Evolutionary conservation across 345 rosid genomes (phyloP).

Genomic region (Mangifera indica): DNA sequence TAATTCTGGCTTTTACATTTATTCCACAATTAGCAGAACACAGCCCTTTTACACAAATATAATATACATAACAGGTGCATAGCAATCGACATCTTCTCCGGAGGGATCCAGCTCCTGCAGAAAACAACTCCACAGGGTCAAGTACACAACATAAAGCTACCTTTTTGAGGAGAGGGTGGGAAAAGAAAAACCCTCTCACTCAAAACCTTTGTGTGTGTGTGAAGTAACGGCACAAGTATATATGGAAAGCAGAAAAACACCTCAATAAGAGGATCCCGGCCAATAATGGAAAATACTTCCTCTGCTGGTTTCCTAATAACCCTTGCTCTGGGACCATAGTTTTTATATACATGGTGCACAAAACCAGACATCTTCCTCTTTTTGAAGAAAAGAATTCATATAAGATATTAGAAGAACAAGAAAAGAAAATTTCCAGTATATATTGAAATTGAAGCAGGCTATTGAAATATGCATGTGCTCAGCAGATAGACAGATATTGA

Average conservation of each 20-base stretch:
- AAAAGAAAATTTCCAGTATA: not conserved
- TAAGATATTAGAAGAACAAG: constrained; percentile 1
- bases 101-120: too few relatives aligned
- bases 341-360: constrained; percentile 97
- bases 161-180: too few relatives aligned
- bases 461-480: not conserved
- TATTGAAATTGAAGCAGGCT: not conserved
- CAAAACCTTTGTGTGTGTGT: not conserved
- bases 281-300: constrained; percentile 93
- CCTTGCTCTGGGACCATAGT: constrained; percentile 95
- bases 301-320: constrained; percentile 88
- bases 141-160: too few relatives aligned
- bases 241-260: constrained; percentile 34
- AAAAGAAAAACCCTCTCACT: too few relatives aligned
- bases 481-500: not conserved
- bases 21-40: too few relatives aligned
- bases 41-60: too few relatives aligned
- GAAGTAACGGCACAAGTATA: not conserved
- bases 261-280: constrained; percentile 97
- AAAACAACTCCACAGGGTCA: too few relatives aligned
- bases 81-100: too few relatives aligned
- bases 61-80: too few relatives aligned
- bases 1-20: too few relatives aligned
- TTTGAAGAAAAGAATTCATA: constrained; percentile 34
- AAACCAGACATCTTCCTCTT: constrained; percentile 99